Conservation (phyloP, 208 protist species). For the Trypanosoma caninum region DNA sequence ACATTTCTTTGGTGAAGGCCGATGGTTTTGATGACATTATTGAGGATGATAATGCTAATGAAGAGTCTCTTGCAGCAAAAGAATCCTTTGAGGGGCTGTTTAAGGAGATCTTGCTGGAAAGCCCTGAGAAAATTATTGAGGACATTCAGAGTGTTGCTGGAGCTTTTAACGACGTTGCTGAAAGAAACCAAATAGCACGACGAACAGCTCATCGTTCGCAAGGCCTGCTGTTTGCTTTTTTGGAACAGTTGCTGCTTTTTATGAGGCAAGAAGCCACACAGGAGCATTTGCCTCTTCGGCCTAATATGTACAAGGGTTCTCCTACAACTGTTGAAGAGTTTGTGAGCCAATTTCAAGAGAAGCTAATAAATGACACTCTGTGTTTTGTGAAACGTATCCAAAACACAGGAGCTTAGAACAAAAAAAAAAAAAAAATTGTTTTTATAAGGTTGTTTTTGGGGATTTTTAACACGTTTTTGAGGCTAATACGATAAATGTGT, state of each 20-base stretch:
- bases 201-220: neutral
- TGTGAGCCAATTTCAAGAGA: constrained; percentile 11
- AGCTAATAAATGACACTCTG: constrained; percentile 10
- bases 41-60: constrained; percentile 6
- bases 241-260: constrained; percentile 11
- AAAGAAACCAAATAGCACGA: neutral
- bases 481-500: too few relatives aligned
- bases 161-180: neutral
- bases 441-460: neutral
- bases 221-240: constrained; percentile 6
- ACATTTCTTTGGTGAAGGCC: constrained; percentile 3
- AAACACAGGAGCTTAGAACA: neutral
- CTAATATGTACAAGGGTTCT: neutral
- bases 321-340: constrained; percentile 6
- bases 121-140: constrained; percentile 6
- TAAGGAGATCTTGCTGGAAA: constrained; percentile 12
- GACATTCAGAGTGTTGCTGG: constrained; percentile 11
- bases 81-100: neutral
- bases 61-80: neutral
- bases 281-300: constrained; percentile 1
- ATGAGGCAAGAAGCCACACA: constrained; percentile 5
- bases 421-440: constrained; percentile 2
- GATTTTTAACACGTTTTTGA: neutral
- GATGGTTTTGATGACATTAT: constrained; percentile 23
- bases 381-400: constrained; percentile 17